Percentiles rank a stretch among this genome's conserved stretches.
These are phyloP conservation scores for Stromatinia cepivora DNA, from an alignment of 2,329 filamentous ascomycete genomes.

Conservation along the genomic window DNA sequence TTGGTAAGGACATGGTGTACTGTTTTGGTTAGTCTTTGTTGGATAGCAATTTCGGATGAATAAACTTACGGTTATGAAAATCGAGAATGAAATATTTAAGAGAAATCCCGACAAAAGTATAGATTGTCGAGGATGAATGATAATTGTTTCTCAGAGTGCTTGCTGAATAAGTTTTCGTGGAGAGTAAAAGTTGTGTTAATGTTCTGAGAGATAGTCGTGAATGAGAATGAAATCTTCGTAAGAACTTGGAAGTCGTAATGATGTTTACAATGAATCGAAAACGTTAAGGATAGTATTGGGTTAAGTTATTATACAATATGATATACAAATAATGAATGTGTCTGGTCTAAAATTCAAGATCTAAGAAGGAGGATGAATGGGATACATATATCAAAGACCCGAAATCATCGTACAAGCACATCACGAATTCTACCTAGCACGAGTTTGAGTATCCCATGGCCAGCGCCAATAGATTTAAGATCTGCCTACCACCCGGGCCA, in stretches of 20 bases:
- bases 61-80: not conserved
- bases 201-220: not conserved
- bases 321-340: constrained; percentile 6
- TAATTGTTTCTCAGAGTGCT: not conserved
- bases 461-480: constrained; percentile 14
- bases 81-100: not conserved
- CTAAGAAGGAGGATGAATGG: not conserved
- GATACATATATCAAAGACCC: constrained; percentile 17
- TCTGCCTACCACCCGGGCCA: constrained; percentile 6
- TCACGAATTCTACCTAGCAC: not conserved
- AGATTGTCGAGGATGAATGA: not conserved
- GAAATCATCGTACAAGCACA: not conserved
- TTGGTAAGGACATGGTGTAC: constrained; percentile 7
- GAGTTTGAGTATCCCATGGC: constrained; percentile 6
- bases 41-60: no score
- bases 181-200: not conserved
- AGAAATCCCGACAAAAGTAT: not conserved
- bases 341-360: not conserved
- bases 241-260: not conserved
- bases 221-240: not conserved
- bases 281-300: constrained; percentile 12
- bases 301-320: constrained; percentile 9
- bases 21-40: not conserved
- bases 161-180: not conserved
- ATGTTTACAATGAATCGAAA: not conserved